Base-by-base conservation (phyloP, 441 rosid species). In the Viola pubescens region DNA sequence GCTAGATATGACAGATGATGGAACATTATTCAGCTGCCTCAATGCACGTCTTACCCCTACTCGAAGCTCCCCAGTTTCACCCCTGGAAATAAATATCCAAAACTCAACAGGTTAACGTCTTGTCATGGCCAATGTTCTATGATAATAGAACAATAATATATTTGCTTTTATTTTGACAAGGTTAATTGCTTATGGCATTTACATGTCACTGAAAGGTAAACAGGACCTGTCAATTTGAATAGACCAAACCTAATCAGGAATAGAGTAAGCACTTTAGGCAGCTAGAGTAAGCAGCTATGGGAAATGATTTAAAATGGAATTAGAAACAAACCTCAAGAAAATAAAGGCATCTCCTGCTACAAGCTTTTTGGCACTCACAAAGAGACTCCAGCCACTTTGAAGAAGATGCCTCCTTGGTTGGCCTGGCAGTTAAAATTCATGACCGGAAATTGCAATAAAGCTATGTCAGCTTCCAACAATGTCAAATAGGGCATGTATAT, bases 401-500 rank as follows among this genome's bases (percentile, higher is more conserved):
- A 92, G 98, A 61, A 92, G 82, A 84, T 92, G 98, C 74, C 98
- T 77, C 77, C 95, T 89, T 61, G 98, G 98, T 76, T 92, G 97
- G 68, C 97, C 98, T 92, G 26, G 26, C 26, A 19, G 26, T 19
- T 19, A 76, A 60, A 77, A 71, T 57, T 44, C 38, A 61, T 59
- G 38, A 69, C 61, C 26, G 26, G 26, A 19, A 19, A 19, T 19
- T 19, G 26, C 26, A 19, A 19, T 19, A 19, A 19, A 19, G 26
- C 26, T 19, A 19, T 19, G 26, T 19, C 26, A 19, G 26, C 26
- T 19, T 19, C 26, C 26, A 19, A 19, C 26, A 19, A 19, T 19
- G 26, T 19, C 26, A 19, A 19, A 19, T 19, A 19, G 26, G 26
- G 26, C 0, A 19, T 19, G 26, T 19, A 1, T 19, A 19, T 19